Percentiles rank a stretch among this genome's conserved stretches.
Conservation (phyloP, 768 basidiomycete species). For the Tulasnella sp. region DNA sequence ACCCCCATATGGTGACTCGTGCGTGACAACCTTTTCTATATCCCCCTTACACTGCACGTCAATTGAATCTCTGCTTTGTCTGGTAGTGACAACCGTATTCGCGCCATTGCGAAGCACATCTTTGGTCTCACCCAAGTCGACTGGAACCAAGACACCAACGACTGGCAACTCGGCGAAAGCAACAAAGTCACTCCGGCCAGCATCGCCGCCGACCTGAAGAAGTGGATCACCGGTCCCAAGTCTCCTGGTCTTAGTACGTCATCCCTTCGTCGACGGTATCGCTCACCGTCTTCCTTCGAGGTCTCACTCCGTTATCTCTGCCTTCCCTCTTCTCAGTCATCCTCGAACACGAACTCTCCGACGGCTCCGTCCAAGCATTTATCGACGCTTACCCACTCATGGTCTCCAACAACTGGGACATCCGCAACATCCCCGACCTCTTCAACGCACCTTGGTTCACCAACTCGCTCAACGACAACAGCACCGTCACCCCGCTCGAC, state of each 20-base stretch:
- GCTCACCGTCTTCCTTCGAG: not conserved
- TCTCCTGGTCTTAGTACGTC: conserved; percentile 47
- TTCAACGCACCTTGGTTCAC: conserved; percentile 27
- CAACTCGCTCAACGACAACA: conserved; percentile 20
- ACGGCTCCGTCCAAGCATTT: conserved; percentile 52
- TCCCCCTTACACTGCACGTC: not conserved
- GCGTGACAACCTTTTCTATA: not conserved
- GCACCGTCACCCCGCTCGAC: not conserved
- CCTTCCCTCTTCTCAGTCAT: conserved; percentile 29
- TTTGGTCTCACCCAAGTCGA: conserved; percentile 76
- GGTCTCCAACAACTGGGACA: conserved; percentile 57
- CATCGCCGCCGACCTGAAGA: conserved; percentile 39
- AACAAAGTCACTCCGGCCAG: conserved; percentile 34
- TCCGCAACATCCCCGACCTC: conserved; percentile 36
- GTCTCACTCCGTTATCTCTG: not conserved
- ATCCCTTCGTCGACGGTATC: not conserved
- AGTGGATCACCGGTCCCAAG: conserved; percentile 49
- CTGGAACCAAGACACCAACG: conserved; percentile 66
- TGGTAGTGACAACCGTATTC: conserved; percentile 35
- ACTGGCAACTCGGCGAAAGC: conserved; percentile 15
- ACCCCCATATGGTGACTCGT: conserved; percentile 59
- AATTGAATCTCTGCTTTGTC: not conserved
- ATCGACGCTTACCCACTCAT: conserved; percentile 53
- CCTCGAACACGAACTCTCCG: conserved; percentile 72
- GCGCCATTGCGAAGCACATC: conserved; percentile 64